Evolutionary conservation across 257 asterid species (phyloP).

Genomic region (Nicotiana attenuata): DNA sequence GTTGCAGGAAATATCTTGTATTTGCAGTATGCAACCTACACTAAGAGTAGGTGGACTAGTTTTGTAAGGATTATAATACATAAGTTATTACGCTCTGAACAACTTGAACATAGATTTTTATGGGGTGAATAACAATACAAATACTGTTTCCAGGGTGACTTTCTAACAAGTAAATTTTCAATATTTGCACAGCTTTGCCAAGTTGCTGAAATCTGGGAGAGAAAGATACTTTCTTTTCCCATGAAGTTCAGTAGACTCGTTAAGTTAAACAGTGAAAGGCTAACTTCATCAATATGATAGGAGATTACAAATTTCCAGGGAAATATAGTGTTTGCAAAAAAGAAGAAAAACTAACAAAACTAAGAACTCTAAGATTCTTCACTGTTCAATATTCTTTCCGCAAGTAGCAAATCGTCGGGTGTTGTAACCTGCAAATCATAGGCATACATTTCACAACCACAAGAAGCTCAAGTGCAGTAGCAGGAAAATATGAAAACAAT

Average conservation of each 20-base stretch:
- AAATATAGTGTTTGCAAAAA: not conserved
- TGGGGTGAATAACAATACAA: too few species aligned
- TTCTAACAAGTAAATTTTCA: not conserved
- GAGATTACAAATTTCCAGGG: not conserved
- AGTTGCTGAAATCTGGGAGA: not conserved
- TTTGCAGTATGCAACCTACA: too few species aligned
- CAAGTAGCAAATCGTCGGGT: slow-evolving; percentile 88
- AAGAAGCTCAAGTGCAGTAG: not conserved
- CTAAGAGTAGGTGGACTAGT: too few species aligned
- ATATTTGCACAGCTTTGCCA: not conserved
- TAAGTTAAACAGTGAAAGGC: not conserved
- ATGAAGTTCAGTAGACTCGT: not conserved
- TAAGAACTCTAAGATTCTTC: not conserved
- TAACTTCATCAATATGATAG: not conserved
- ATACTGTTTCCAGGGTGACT: not conserved
- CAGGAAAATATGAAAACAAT: not conserved
- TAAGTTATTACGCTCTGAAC: too few species aligned
- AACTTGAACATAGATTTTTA: too few species aligned
- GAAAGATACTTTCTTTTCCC: not conserved
- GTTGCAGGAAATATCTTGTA: too few species aligned
- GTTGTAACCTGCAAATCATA: slow-evolving; percentile 74
- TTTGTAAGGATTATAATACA: too few species aligned
- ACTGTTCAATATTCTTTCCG: slow-evolving; percentile 70
- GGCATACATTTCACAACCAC: not conserved
- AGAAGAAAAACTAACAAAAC: not conserved